Evolutionary conservation across 108 stramenopile species (phyloP), one percentile per base, ranked within the genome.

Genomic region (Cylindrotheca closterium): DNA sequence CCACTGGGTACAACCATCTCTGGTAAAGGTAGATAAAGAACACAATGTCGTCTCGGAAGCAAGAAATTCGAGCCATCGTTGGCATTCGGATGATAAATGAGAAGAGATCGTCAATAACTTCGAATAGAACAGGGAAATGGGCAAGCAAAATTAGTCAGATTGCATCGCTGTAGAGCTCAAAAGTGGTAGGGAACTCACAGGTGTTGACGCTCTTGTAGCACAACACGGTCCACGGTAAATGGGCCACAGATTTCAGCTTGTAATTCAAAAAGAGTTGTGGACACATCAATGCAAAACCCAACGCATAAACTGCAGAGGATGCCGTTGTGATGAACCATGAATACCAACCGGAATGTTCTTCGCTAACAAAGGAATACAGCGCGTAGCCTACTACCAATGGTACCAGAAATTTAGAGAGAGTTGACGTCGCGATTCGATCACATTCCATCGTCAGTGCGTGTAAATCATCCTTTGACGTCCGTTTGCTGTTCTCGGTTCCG

Each of bases 61-160:
- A 96, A 60, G 83, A 80, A 49, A 98, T 78, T 51, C 97, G 75
- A 27, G 95, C 95, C 97, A 98, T 96, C 12, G 90, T 93, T 30
- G 97, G 97, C 97, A 98, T 98, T 42, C 94, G 81, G 47, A 98
- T 96, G 63, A 98, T 88, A 63, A 98, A 98, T 0, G 95, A 93
- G 55, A 98, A 98, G 19, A 98, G 83, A 66, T 98, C 97, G 62
- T 96, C 96, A 71, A 97, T 95, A 56, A 96, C n/a, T n/a, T n/a
- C n/a, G n/a, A n/a, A n/a, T n/a, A n/a, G n/a, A n/a, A n/a, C n/a
- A n/a, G n/a, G n/a, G n/a, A n/a, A n/a, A n/a, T n/a, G n/a, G n/a
- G n/a, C n/a, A n/a, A n/a, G n/a, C n/a, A n/a, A n/a, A n/a, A n/a
- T n/a, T n/a, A n/a, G n/a, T n/a, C n/a, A n/a, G n/a, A n/a, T n/a